A percentile compares a stretch with the other conserved stretches of the same genome.
Evolutionary conservation across 257 asterid genomes (phyloP).

Genomic region (Fraxinus anomala): DNA sequence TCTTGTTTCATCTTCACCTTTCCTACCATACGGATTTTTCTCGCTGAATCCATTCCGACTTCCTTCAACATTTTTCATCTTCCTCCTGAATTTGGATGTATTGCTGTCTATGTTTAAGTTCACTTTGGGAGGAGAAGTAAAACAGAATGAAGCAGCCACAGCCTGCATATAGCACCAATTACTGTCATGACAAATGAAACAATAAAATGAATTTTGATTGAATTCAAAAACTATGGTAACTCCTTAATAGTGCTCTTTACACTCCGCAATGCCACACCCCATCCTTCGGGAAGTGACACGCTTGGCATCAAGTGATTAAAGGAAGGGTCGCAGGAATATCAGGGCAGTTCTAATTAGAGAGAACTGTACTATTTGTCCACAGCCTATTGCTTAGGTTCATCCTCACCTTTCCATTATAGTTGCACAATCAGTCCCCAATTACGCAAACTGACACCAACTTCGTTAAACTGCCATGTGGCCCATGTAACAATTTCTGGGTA

Average conservation of each 20-base stretch:
- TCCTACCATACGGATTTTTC: slow-evolving; percentile 62
- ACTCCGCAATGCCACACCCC: neutral
- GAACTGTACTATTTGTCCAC: neutral
- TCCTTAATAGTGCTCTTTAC: neutral
- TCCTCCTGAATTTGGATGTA: slow-evolving; percentile 76
- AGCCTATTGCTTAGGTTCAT: neutral
- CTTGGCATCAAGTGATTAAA: neutral
- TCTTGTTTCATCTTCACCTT: neutral
- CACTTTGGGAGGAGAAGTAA: slow-evolving; percentile 73
- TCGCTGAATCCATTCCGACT: slow-evolving; percentile 66
- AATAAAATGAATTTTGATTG: neutral
- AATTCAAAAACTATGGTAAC: neutral
- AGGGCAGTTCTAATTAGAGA: neutral
- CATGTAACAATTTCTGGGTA: neutral
- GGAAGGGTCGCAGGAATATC: neutral
- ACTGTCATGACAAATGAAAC: neutral
- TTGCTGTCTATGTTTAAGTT: slow-evolving; percentile 78
- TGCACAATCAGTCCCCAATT: neutral
- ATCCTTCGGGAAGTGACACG: neutral
- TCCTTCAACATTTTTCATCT: slow-evolving; percentile 43
- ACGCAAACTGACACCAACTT: neutral
- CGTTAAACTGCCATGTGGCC: neutral
- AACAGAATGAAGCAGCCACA: slow-evolving; percentile 93
- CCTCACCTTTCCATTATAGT: neutral
- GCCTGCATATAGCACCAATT: slow-evolving; percentile 45